phyloP scores from a whole-genome alignment of 768 basidiomycete genomes.

The Cystoderma amianthinum region DNA sequence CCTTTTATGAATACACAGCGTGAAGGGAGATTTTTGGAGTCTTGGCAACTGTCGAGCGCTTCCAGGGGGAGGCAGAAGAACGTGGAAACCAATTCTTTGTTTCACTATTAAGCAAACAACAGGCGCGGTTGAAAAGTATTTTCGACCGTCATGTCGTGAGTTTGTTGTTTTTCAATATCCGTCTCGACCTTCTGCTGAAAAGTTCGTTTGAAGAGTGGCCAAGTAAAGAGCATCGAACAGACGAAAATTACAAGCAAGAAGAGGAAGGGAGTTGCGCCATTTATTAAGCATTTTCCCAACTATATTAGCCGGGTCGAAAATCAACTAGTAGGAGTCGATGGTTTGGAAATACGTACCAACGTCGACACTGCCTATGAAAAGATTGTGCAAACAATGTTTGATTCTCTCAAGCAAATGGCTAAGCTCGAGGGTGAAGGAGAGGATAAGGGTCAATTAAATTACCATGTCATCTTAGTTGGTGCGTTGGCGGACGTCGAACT shows the following conservation, averaged over 20 bases:
- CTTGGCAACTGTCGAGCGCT: conserved; percentile 70
- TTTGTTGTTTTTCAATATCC: conserved; percentile 1
- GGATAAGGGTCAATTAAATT: conserved; percentile 95
- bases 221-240: conserved; percentile 82
- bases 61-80: conserved; percentile 72
- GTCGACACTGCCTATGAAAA: conserved; percentile 85
- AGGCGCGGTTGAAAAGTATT: conserved; percentile 63
- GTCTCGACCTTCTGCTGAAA: conserved; percentile 3
- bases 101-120: conserved; percentile 75
- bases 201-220: conserved; percentile 63
- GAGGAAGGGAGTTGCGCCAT: conserved; percentile 85
- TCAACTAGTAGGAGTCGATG: conserved; percentile 74
- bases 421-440: conserved; percentile 91
- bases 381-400: conserved; percentile 89
- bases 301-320: conserved; percentile 81
- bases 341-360: conserved; percentile 65
- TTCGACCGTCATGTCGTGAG: conserved; percentile 75
- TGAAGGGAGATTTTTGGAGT: conserved; percentile 82
- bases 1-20: conserved; percentile 3
- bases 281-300: conserved; percentile 87
- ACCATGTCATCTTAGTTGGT: conserved; percentile 94
- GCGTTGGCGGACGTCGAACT: conserved; percentile 16
- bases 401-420: conserved; percentile 90
- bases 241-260: conserved; percentile 91
- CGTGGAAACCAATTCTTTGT: conserved; percentile 69